Evolutionary conservation across 2,329 filamentous ascomycete genomes (phyloP), one percentile per base, ranked within the genome.

Genomic region (Aspergillus sp.): DNA sequence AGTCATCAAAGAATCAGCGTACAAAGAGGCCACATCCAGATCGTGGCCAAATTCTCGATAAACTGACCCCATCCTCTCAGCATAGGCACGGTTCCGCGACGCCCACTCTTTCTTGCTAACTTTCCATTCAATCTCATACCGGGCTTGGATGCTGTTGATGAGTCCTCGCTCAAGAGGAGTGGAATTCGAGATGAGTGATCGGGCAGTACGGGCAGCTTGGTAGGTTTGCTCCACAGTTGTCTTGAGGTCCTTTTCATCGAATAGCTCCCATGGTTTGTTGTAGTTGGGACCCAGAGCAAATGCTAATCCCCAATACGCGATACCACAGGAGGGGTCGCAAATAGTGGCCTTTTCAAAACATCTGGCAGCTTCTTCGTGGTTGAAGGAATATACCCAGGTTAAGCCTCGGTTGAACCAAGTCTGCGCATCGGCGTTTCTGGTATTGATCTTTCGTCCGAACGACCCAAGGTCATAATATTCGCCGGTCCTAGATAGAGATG

Each of bases 361-460:
- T 1, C 12, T 34, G 9, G 19, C n/a, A 11, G 33, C 78, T 60
- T 89, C 86, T 51, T 85, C 82, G 57, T 89, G 85, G 58, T 90
- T 88, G 70, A 90, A 90, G 19, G 72, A 83, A 61, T 85, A 90
- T 35, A 73, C 76, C 86, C 86, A 90, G 19, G 82, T 71, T n/a
- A 90, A 67, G 2, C 84, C 86, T 3, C 84, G 79, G 58, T 85
- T 73, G 59, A 87, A 88, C 86, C 86, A 90, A 6, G 53, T 67
- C 56, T 86, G 79, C 1, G 81, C 74, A 37, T 73, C 69, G 4
- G 59, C 35, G 53, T 60, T 79, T 11, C 53, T 61, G 1, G 82
- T 81, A 31, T 66, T 81, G 37, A 88, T 68, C 3, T 66, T 54
- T n/a, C 79, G 76, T 29, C 69, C 65, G 57, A 78, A 82, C 0